These are phyloP conservation scores for Plasmodium coatneyi DNA, from an alignment of 169 alveolate species.

Conservation along the genomic window DNA sequence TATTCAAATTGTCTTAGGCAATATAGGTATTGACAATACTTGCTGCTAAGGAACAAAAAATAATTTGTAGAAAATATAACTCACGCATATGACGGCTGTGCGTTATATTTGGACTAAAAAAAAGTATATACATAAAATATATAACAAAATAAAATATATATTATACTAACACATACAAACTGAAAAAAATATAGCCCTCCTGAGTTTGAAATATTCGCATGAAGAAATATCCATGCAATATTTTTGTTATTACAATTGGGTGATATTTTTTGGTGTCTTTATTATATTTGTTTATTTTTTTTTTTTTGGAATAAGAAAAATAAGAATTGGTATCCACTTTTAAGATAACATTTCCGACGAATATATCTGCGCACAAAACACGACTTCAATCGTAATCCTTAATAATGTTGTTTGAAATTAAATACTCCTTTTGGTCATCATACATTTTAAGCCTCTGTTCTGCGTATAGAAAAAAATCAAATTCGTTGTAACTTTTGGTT, in stretches of 20 bases:
- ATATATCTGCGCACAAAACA: not conserved
- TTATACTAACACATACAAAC: constrained; percentile 3
- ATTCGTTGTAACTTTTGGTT: constrained; percentile 69
- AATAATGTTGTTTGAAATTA: constrained; percentile 47
- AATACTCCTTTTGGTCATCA: constrained; percentile 46
- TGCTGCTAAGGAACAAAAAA: not conserved
- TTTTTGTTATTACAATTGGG: not conserved
- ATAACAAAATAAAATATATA: constrained; percentile 4
- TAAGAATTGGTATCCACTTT: not conserved
- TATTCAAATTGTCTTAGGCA: not conserved
- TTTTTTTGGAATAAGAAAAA: not conserved
- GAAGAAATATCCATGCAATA: not conserved
- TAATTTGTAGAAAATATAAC: not conserved
- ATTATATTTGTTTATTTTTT: not conserved
- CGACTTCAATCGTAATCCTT: constrained; percentile 14
- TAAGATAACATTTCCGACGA: not conserved
- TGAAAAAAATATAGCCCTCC: not conserved
- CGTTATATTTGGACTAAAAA: constrained; percentile 14
- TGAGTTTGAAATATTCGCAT: not conserved
- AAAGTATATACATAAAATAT: not conserved
- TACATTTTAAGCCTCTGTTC: constrained; percentile 64
- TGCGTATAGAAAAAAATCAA: constrained; percentile 78
- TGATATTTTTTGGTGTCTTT: not conserved
- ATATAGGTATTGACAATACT: not conserved
- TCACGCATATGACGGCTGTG: not conserved